phyloP scores from a whole-genome alignment of 228 moss, liverwort and hornwort species.

The Sphagnum magellanicum region DNA sequence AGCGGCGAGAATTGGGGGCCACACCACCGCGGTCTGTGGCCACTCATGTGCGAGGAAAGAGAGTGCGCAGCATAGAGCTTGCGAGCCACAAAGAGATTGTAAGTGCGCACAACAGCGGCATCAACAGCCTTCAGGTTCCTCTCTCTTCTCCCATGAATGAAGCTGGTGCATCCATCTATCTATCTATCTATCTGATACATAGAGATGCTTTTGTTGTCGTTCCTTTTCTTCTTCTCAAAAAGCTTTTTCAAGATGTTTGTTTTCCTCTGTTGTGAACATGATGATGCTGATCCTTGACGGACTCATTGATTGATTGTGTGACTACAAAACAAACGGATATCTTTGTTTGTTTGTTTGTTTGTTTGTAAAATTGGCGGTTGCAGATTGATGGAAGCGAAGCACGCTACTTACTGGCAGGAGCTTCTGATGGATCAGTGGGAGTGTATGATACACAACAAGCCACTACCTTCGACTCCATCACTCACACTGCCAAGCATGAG shows the following conservation, averaged over 20 bases:
- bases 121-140: constrained; percentile 79
- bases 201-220: neutral
- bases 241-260: neutral
- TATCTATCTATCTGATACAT: neutral
- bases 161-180: no score
- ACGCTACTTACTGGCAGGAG: constrained; percentile 81
- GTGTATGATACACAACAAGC: constrained; percentile 72
- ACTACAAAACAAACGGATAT: neutral
- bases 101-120: constrained; percentile 68
- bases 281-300: neutral
- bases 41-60: constrained; percentile 39
- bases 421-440: constrained; percentile 79
- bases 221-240: neutral
- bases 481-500: constrained; percentile 57
- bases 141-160: neutral
- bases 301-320: neutral
- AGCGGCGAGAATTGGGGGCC: constrained; percentile 70
- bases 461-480: constrained; percentile 41
- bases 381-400: constrained; percentile 85
- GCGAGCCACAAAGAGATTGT: constrained; percentile 69
- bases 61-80: constrained; percentile 56
- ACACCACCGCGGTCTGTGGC: constrained; percentile 49
- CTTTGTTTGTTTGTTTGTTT: neutral
- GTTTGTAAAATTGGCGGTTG: neutral
- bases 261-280: neutral